These are phyloP conservation scores for Chytriomyces confervae DNA, from an alignment of 192 early-diverging fungal species.

Conservation along the genomic window DNA sequence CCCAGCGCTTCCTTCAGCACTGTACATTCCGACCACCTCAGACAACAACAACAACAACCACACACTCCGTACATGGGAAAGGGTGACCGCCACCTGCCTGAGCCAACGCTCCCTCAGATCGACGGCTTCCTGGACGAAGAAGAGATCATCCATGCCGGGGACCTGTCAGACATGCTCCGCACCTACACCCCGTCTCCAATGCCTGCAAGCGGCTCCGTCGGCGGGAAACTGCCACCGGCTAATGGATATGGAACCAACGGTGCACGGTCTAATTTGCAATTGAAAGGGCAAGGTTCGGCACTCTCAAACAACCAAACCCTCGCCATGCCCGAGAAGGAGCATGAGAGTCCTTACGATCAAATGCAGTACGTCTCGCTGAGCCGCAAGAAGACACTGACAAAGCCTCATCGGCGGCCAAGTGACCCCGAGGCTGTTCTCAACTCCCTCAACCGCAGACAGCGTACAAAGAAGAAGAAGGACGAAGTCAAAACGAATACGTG, in stretches of 20 bases:
- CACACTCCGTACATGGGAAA: background rate
- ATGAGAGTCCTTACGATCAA: background rate
- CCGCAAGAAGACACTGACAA: slow-evolving; percentile 39
- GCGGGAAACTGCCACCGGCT: background rate
- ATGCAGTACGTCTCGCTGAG: slow-evolving; percentile 23
- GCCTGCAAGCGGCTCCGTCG: background rate
- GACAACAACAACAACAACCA: too few relatives aligned
- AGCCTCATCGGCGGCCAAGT: slow-evolving; percentile 22
- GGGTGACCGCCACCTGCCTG: background rate
- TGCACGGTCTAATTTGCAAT: background rate
- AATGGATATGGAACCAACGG: background rate
- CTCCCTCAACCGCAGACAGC: slow-evolving; percentile 1
- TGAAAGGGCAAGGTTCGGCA: background rate
- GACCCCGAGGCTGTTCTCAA: slow-evolving; percentile 24
- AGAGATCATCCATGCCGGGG: background rate
- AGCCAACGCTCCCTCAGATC: slow-evolving; percentile 24
- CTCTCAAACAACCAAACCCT: background rate
- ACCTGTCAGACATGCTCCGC: too few relatives aligned
- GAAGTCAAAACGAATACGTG: slow-evolving; percentile 51
- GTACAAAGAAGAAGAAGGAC: background rate
- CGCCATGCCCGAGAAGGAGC: background rate
- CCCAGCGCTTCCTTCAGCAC: too few relatives aligned
- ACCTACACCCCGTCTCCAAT: background rate
- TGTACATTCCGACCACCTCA: too few relatives aligned
- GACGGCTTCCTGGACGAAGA: slow-evolving; percentile 32